A percentile compares a stretch with the other conserved stretches of the same genome.
Evolutionary conservation across 2,329 filamentous ascomycete genomes (phyloP).

Genomic region (Cladophialophora yegresii): DNA sequence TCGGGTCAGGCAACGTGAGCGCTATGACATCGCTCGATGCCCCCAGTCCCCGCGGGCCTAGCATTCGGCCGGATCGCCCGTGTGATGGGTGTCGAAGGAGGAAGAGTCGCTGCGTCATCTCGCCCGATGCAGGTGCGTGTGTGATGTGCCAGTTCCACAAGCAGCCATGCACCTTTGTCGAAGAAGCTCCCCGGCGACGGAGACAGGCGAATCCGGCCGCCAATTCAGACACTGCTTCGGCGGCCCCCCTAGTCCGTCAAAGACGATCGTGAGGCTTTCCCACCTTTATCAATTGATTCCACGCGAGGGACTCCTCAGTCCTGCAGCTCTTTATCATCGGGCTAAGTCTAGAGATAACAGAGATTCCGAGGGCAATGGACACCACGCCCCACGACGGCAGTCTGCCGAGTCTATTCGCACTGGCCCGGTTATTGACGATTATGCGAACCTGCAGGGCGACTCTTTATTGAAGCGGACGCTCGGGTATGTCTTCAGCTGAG

Average conservation of each 20-base stretch:
- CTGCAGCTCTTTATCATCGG: constrained; percentile 27
- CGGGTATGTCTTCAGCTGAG: constrained; percentile 30
- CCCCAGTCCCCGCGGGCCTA: constrained; percentile 11
- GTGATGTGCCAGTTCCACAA: constrained; percentile 35
- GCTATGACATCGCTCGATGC: constrained; percentile 24
- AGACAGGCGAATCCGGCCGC: constrained; percentile 22
- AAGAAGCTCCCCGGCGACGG: constrained; percentile 34
- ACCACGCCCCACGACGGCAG: constrained; percentile 30
- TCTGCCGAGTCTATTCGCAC: constrained; percentile 30
- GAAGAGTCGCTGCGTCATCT: constrained; percentile 36
- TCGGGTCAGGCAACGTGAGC: constrained; percentile 16
- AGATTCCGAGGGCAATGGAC: constrained; percentile 31
- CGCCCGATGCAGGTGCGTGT: constrained; percentile 25
- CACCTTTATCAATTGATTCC: constrained; percentile 21
- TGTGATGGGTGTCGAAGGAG: constrained; percentile 36
- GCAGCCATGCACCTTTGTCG: constrained; percentile 36
- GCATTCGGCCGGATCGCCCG: constrained; percentile 28
- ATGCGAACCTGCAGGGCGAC: constrained; percentile 32
- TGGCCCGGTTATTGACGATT: constrained; percentile 31
- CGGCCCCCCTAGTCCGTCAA: constrained; percentile 28
- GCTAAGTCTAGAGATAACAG: constrained; percentile 34
- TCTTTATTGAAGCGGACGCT: constrained; percentile 35
- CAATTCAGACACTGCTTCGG: constrained; percentile 21
- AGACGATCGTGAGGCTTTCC: constrained; percentile 32
- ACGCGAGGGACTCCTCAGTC: background rate